Evolutionary conservation across 768 basidiomycete genomes (phyloP).

Genomic region (Leucosporidium creatinivorum): DNA sequence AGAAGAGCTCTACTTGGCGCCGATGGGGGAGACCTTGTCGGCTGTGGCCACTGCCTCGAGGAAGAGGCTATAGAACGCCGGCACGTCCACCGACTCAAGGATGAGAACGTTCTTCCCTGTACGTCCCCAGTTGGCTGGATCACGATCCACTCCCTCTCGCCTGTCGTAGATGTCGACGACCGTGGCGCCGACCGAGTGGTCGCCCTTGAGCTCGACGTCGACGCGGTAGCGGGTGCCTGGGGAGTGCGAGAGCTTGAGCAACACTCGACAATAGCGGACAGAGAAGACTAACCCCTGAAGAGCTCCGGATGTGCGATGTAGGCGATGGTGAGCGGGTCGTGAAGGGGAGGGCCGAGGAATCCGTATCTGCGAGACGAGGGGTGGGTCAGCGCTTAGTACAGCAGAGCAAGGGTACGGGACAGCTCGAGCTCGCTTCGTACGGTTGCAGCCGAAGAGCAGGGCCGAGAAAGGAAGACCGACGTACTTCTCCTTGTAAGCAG

Average conservation of each 20-base stretch:
- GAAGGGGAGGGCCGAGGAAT: conserved; percentile 78
- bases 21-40: conserved; percentile 18
- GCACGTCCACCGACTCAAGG: conserved; percentile 15
- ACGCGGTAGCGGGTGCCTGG: conserved; percentile 50
- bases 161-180: conserved; percentile 65
- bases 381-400: too few relatives aligned
- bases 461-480: too few relatives aligned
- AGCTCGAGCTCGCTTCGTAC: too few relatives aligned
- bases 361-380: conserved; percentile 48
- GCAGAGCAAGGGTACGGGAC: too few relatives aligned
- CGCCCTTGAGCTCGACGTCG: conserved; percentile 67
- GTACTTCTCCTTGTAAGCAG: conserved; percentile 51
- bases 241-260: too few relatives aligned
- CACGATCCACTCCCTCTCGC: conserved; percentile 11
- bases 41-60: conserved; percentile 7
- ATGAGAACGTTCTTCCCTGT: conserved; percentile 23
- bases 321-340: conserved; percentile 74
- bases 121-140: conserved; percentile 13
- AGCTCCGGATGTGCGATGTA: conserved; percentile 65
- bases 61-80: conserved; percentile 16
- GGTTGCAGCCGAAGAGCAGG: too few relatives aligned
- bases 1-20: not conserved
- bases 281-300: conserved; percentile 50
- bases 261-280: not conserved
- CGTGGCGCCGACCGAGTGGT: conserved; percentile 65